Conservation (phyloP, 768 basidiomycete species). For the Infundibulicybe gibba region DNA sequence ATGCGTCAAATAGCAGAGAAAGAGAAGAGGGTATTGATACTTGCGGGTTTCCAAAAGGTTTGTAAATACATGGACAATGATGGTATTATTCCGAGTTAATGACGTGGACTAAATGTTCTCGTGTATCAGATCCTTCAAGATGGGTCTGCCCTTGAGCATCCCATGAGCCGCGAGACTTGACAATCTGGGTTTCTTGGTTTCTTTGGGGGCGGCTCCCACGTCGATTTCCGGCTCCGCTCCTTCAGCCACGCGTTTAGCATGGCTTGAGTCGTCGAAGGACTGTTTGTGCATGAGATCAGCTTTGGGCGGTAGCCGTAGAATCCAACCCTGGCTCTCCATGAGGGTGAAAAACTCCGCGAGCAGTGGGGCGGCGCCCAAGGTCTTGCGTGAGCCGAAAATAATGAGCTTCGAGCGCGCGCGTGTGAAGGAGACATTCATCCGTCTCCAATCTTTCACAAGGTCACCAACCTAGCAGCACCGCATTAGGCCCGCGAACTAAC, state of each 20-base stretch:
- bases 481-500: not conserved
- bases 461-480: slow-evolving; percentile 69
- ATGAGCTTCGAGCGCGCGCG: slow-evolving; percentile 88
- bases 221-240: slow-evolving; percentile 7
- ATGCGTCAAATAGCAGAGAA: no score
- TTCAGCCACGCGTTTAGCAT: slow-evolving; percentile 24
- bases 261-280: slow-evolving; percentile 5
- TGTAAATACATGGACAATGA: no score
- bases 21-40: no score
- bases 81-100: no score
- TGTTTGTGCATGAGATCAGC: slow-evolving; percentile 50
- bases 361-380: slow-evolving; percentile 59
- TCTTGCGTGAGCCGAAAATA: slow-evolving; percentile 84
- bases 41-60: no score
- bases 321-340: slow-evolving; percentile 73
- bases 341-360: slow-evolving; percentile 74
- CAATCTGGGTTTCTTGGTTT: slow-evolving; percentile 19
- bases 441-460: slow-evolving; percentile 90
- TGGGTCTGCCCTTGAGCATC: slow-evolving; percentile 51
- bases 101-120: slow-evolving; percentile 15
- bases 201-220: slow-evolving; percentile 26
- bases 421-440: slow-evolving; percentile 96
- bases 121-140: slow-evolving; percentile 60
- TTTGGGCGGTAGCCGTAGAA: slow-evolving; percentile 49
- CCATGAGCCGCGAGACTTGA: slow-evolving; percentile 22